Evolutionary conservation across 257 asterid genomes (phyloP), one percentile per base, ranked within the genome.

Genomic region (Plantago major): DNA sequence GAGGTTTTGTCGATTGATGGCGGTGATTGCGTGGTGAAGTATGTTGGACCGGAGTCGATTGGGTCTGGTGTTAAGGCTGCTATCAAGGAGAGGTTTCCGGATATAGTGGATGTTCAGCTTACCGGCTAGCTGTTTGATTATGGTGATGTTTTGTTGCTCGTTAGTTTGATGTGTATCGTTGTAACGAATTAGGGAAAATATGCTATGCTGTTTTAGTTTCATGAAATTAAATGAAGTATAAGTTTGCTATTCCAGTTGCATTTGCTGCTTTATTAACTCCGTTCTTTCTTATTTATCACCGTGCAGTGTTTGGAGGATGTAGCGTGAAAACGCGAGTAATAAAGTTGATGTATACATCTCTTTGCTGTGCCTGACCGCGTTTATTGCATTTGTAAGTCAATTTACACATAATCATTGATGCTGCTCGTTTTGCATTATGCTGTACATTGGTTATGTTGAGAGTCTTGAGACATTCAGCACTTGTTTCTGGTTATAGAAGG

Each of bases 31-130:
- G 58, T 37, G 5, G 96, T 91, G 5, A 79, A 75, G 70, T 91
- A 88, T 53, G 48, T 58, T 8, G 98, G 96, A 17, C 96, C 96
- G 0, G 92, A 82, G 16, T 84, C 96, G 16, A 88, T 91, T 55
- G 98, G 96, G 19, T 78, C 90, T 0, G 98, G 98, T 22, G 57
- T 91, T 67, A 88, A 82, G 77, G 98, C 98, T 16, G 96, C 98
- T 59, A 88, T 91, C 44, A 91, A 88, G 76, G 98, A 91, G 87
- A 88, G 63, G 74, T 88, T 88, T 71, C 90, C 96, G 15, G 91
- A 82, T 67, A 82, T 91, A 55, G 78, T 60, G 64, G 79, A 81
- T 78, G 92, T 91, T 26, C 82, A 81, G 66, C 54, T 88, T 60
- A 70, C 87, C 54, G 74, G 38, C 60, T 89, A 89, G 71, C 42